These are phyloP conservation scores for Alternaria sp. DNA, from an alignment of 2,329 filamentous ascomycete species.

Conservation along the genomic window DNA sequence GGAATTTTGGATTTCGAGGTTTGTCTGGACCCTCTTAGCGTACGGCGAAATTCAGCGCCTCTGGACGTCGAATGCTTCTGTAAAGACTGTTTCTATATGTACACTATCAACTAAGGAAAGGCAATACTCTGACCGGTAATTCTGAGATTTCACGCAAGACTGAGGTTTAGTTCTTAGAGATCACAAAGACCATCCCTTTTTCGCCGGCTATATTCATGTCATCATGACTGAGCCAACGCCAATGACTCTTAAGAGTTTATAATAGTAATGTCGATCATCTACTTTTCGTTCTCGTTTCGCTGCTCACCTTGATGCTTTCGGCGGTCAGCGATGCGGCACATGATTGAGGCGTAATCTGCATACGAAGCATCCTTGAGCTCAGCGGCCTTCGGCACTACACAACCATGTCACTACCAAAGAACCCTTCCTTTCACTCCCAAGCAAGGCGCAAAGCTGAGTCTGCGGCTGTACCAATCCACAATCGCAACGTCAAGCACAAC, in stretches of 20 bases:
- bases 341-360: neutral
- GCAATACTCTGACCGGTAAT: neutral
- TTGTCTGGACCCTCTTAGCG: neutral
- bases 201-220: neutral
- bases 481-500: neutral
- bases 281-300: neutral
- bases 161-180: neutral
- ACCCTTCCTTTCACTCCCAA: neutral
- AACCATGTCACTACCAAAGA: neutral
- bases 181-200: neutral
- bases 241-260: neutral
- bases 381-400: neutral
- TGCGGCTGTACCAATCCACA: neutral
- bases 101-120: neutral
- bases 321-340: neutral
- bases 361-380: neutral
- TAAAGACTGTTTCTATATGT: neutral
- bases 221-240: neutral
- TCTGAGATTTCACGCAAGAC: neutral
- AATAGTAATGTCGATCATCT: neutral
- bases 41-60: neutral
- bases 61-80: neutral
- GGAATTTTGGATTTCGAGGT: no score
- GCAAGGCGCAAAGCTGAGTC: neutral
- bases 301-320: no score